phyloP scores from a whole-genome alignment of 495 filamentous ascomycete genomes.

The Aspergillus funiculosus region DNA sequence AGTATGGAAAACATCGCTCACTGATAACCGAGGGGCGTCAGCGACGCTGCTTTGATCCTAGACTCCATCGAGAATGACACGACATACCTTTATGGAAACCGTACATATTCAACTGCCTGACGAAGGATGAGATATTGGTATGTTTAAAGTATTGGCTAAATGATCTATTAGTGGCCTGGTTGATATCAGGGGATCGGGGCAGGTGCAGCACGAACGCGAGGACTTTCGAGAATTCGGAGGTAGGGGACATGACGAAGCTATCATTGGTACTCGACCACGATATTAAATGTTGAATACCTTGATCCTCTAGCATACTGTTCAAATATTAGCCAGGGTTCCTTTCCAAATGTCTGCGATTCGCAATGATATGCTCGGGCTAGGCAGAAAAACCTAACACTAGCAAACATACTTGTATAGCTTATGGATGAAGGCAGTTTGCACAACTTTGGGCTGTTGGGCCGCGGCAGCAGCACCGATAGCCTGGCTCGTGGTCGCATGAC shows the following conservation, averaged over 20 bases:
- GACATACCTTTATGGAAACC: slow-evolving; percentile 95
- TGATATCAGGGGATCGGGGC: slow-evolving; percentile 13
- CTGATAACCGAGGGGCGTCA: slow-evolving; percentile 40
- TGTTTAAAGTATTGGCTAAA: slow-evolving; percentile 93
- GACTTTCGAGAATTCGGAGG: slow-evolving; percentile 96
- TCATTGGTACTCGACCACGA: slow-evolving; percentile 91
- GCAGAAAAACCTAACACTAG: slow-evolving; percentile 1
- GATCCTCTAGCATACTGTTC: slow-evolving; percentile 89
- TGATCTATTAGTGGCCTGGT: slow-evolving; percentile 22
- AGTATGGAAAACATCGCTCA: slow-evolving; percentile 98
- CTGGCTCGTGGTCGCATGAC: slow-evolving; percentile 38
- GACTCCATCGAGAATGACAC: neutral
- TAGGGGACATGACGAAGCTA: slow-evolving; percentile 97
- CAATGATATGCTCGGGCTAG: no score
- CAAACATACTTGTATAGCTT: slow-evolving; percentile 90
- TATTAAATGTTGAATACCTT: slow-evolving; percentile 86
- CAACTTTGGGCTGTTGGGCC: slow-evolving; percentile 92
- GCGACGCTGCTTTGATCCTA: slow-evolving; percentile 4
- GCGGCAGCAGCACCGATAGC: slow-evolving; percentile 66
- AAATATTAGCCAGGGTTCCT: slow-evolving; percentile 12
- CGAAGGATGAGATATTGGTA: slow-evolving; percentile 98
- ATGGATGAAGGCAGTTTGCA: slow-evolving; percentile 99
- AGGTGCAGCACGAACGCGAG: slow-evolving; percentile 66
- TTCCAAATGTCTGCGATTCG: neutral
- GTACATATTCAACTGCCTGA: slow-evolving; percentile 98